Base-by-base conservation (phyloP, 345 rosid genomes). In the Arabidopsis suecica region DNA sequence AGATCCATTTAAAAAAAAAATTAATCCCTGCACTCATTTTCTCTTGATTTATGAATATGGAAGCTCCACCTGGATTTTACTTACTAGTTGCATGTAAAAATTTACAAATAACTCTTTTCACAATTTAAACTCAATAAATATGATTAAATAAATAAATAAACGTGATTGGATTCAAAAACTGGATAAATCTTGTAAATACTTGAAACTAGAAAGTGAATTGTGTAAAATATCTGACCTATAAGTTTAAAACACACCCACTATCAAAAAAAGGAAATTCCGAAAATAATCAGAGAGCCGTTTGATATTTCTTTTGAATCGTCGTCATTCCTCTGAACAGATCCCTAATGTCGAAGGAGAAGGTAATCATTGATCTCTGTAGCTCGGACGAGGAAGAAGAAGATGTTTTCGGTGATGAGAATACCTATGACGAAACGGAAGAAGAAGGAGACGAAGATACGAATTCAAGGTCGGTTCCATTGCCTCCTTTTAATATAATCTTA, bases 381-480 rank as follows among this genome's bases (percentile, higher is more conserved):
- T 61, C 87, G 4, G 83, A 75, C 2, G 79, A 73, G 7, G 82
- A 71, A 2, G 78, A 78, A 5, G 79, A 48, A 3, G 72, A 75
- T 2, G 34, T 28, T 2, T 69, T 36, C 1, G 71, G 34, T 14
- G 68, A 74, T 14, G 84, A 79, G 36, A 75, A 55, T 42, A 32
- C 37, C 33, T 13, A 42, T 5, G 34, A 45, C 7, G 71, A 34
- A 23, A 56, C 47, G 14, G 78, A 65, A 45, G 73, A 68, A n/a
- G 54, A 53, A 11, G 78, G 28, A 37, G 77, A 42, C 1, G 59
- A 62, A 16, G 56, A 59, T 42, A 13, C 74, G 38, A 45, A n/a
- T 73, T 73, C 32, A 18, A 50, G 68, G 77, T 67, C 3, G 56
- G 18, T 65, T 61, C n/a, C 10, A 50, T 57, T 49, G 49, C 25